These are phyloP conservation scores for Solanum chilense DNA, from an alignment of 257 asterid species.

Conservation along the genomic window DNA sequence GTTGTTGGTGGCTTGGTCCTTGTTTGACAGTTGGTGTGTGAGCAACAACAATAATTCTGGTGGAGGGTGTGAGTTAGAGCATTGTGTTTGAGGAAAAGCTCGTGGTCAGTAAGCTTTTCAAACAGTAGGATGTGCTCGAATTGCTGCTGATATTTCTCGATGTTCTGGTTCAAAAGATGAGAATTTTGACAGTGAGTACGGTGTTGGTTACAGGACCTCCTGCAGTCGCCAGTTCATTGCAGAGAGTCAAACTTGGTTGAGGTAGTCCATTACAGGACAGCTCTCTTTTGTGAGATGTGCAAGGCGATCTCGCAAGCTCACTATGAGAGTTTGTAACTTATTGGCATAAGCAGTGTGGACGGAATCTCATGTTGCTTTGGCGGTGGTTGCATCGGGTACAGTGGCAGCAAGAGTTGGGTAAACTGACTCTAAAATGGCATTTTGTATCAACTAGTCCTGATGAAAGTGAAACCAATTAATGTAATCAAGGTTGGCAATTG, in stretches of 20 bases:
- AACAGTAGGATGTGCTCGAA: neutral
- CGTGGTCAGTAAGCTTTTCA: neutral
- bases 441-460: neutral
- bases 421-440: neutral
- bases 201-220: neutral
- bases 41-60: neutral
- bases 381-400: neutral
- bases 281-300: neutral
- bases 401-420: neutral
- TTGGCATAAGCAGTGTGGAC: neutral
- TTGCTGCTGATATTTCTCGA: neutral
- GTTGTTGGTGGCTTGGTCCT: neutral
- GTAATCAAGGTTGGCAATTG: neutral
- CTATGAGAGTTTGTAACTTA: neutral
- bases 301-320: neutral
- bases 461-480: neutral
- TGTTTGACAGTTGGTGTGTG: neutral
- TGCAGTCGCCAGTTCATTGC: neutral
- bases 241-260: neutral
- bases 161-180: neutral
- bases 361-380: neutral
- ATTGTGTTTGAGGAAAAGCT: neutral
- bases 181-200: neutral
- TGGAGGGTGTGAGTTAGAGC: neutral
- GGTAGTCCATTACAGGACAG: neutral